These are phyloP conservation scores for Talaromyces proteolyticus DNA, from an alignment of 495 filamentous ascomycete species.

Conservation along the genomic window DNA sequence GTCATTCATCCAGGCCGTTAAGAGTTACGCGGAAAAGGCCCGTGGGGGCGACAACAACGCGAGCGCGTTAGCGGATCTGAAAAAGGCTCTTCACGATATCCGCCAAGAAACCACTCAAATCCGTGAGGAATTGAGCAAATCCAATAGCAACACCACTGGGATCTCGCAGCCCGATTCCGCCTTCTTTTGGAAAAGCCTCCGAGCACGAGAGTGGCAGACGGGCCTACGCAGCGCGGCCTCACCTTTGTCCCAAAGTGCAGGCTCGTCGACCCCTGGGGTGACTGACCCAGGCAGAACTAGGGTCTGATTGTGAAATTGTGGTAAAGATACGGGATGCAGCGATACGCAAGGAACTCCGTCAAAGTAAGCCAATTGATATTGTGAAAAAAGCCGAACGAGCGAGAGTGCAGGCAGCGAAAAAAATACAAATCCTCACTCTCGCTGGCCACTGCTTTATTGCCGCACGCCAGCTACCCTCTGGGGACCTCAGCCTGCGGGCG, in stretches of 20 bases:
- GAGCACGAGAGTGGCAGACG: background rate
- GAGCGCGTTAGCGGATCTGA: background rate
- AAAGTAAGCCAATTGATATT: too few species aligned
- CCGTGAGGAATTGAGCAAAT: background rate
- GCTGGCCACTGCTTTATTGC: slow-evolving; percentile 8
- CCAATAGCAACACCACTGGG: background rate
- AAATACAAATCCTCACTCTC: too few species aligned
- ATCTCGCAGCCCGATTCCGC: background rate
- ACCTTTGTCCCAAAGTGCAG: background rate
- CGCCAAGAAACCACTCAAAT: background rate
- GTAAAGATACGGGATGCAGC: too few species aligned
- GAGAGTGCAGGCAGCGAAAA: too few species aligned
- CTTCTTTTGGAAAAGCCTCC: too few species aligned
- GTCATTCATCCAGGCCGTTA: background rate
- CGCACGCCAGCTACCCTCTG: slow-evolving; percentile 8
- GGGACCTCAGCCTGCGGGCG: slow-evolving; percentile 9
- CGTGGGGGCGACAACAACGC: too few species aligned
- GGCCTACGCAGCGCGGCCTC: background rate
- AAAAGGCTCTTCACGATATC: background rate
- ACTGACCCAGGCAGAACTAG: too few species aligned
- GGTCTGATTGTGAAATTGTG: too few species aligned
- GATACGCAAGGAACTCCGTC: too few species aligned
- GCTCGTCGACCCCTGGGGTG: too few species aligned
- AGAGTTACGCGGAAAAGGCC: background rate
- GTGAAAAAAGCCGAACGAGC: too few species aligned